Evolutionary conservation across 305 asterid species (phyloP).

Genomic region (Fraxinus dipetala): DNA sequence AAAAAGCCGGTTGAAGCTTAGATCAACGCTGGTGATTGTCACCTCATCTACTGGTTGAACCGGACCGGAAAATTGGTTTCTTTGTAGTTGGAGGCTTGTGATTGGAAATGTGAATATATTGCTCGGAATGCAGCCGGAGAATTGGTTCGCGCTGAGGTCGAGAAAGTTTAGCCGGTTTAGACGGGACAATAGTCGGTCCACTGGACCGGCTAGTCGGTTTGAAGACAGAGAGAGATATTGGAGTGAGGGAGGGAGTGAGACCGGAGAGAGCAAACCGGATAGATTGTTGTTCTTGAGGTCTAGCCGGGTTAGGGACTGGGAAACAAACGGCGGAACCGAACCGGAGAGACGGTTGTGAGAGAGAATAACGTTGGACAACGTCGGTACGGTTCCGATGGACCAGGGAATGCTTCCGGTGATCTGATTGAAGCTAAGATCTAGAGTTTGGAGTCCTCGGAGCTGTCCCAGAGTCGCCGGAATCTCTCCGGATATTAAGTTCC

Average conservation of each 20-base stretch:
- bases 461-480: constrained; percentile 67
- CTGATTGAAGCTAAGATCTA: constrained; percentile 82
- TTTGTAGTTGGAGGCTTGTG: constrained; percentile 65
- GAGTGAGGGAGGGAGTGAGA: constrained; percentile 64
- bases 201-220: constrained; percentile 69
- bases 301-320: constrained; percentile 59
- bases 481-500: constrained; percentile 65
- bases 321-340: constrained; percentile 54
- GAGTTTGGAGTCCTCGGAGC: constrained; percentile 60
- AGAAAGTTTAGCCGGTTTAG: constrained; percentile 56
- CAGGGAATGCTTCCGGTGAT: constrained; percentile 53
- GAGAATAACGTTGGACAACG: constrained; percentile 61
- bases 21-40: constrained; percentile 62
- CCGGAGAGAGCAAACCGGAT: constrained; percentile 54
- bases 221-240: constrained; percentile 73
- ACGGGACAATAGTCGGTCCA: constrained; percentile 44
- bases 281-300: constrained; percentile 72
- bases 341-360: constrained; percentile 71
- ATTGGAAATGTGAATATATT: constrained; percentile 57
- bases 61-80: constrained; percentile 67
- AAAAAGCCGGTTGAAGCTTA: constrained; percentile 66
- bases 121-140: constrained; percentile 64
- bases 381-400: constrained; percentile 58
- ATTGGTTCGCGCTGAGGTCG: constrained; percentile 69
- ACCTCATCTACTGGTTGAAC: constrained; percentile 52